Evolutionary conservation across 768 basidiomycete genomes (phyloP).

Genomic region (Pleurotus cornucopiae): DNA sequence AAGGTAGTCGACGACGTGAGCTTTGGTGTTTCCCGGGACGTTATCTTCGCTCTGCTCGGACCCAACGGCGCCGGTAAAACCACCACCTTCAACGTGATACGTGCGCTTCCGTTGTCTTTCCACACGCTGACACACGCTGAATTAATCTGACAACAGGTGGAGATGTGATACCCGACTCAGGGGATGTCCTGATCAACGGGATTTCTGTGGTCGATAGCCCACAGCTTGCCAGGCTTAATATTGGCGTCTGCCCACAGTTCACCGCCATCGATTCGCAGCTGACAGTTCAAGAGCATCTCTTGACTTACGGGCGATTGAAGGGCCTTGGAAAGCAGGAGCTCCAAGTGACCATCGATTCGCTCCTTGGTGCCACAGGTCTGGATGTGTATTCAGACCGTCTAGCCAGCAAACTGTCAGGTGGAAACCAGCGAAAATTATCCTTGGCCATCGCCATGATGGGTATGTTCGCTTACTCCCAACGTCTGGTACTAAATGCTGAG

Average conservation of each 20-base stretch:
- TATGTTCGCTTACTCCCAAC: slow-evolving; percentile 15
- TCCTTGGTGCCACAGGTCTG: slow-evolving; percentile 59
- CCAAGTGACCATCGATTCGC: slow-evolving; percentile 44
- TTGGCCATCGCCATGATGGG: slow-evolving; percentile 76
- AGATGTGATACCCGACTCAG: slow-evolving; percentile 60
- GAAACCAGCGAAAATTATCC: slow-evolving; percentile 74
- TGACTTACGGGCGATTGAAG: slow-evolving; percentile 70
- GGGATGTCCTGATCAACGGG: slow-evolving; percentile 66
- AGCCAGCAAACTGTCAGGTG: slow-evolving; percentile 73
- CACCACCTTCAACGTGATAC: slow-evolving; percentile 77
- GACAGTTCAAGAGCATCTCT: slow-evolving; percentile 73
- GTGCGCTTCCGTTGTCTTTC: slow-evolving; percentile 24
- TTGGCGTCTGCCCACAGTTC: slow-evolving; percentile 84
- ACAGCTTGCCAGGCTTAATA: slow-evolving; percentile 56
- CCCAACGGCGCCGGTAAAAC: slow-evolving; percentile 86
- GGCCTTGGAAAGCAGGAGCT: slow-evolving; percentile 51
- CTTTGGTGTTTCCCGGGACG: slow-evolving; percentile 58
- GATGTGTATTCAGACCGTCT: slow-evolving; percentile 61
- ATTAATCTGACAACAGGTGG: slow-evolving; percentile 42
- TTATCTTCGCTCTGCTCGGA: slow-evolving; percentile 70
- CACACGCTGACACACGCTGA: background rate
- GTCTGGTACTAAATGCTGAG: background rate
- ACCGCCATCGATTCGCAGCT: slow-evolving; percentile 78
- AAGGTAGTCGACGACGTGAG: slow-evolving; percentile 72
- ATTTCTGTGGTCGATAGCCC: slow-evolving; percentile 64